Evolutionary conservation across 148 eudicot genomes (phyloP).

Genomic region (Tetragonia tetragonoides): DNA sequence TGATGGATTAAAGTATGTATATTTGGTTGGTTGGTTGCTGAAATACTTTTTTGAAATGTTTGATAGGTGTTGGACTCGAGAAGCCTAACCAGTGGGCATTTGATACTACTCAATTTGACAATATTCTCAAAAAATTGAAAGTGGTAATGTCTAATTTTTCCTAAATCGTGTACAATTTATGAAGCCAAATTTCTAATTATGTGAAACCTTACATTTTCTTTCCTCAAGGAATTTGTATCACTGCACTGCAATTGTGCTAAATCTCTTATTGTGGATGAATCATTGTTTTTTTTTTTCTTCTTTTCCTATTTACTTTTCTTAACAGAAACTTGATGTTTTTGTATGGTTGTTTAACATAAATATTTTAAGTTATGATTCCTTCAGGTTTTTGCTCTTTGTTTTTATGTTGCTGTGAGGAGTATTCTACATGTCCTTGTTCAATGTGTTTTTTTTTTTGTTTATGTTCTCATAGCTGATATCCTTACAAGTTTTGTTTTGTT

Average conservation of each 20-base stretch:
- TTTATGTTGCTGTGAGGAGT: not conserved
- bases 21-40: not conserved
- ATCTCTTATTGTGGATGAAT: too few species aligned
- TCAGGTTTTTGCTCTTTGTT: not conserved
- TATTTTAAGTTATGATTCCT: not conserved
- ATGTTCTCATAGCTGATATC: not conserved
- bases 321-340: not conserved
- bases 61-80: constrained; percentile 76
- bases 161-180: not conserved
- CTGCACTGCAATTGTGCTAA: too few species aligned
- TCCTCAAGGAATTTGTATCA: not conserved
- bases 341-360: not conserved
- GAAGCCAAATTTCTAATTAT: not conserved
- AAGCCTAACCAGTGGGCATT: constrained; percentile 89
- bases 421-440: not conserved
- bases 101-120: constrained; percentile 89
- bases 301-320: too few species aligned
- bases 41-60: constrained; percentile 5
- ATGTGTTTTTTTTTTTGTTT: not conserved
- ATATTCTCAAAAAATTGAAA: constrained; percentile 84
- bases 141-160: constrained; percentile 52
- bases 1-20: not conserved
- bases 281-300: not conserved
- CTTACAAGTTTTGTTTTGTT: constrained; percentile 11
- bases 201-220: not conserved